Percentiles rank a stretch among this genome's conserved stretches.
Evolutionary conservation across 768 basidiomycete genomes (phyloP).

Genomic region (Trametes punicea): DNA sequence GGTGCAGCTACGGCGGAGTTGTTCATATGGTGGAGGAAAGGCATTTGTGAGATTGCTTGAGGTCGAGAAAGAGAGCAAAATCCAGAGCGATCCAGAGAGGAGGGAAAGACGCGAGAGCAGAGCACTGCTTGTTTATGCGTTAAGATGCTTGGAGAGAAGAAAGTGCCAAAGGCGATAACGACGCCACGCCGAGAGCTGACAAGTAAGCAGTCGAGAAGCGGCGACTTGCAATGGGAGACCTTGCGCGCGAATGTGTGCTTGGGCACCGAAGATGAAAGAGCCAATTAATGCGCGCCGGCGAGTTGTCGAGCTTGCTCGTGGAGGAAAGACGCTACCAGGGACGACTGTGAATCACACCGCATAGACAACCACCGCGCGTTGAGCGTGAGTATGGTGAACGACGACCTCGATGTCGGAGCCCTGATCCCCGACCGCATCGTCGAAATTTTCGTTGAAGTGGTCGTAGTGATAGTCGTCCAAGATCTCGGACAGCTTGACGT

Average conservation of each 20-base stretch:
- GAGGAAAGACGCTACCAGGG: not conserved
- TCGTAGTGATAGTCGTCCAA: conserved; percentile 6
- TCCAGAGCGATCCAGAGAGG: not conserved
- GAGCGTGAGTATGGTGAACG: not conserved
- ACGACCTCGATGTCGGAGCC: not conserved
- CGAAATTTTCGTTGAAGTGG: not conserved
- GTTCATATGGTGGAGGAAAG: too few species aligned
- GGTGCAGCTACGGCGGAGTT: not conserved
- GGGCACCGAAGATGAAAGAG: not conserved
- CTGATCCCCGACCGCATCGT: not conserved
- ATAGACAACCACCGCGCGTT: not conserved
- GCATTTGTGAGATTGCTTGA: not conserved
- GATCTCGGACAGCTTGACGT: conserved; percentile 1
- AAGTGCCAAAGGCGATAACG: not conserved
- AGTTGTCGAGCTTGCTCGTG: not conserved
- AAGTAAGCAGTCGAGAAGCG: not conserved
- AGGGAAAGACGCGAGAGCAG: not conserved
- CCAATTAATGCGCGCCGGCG: not conserved
- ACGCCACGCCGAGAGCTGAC: not conserved
- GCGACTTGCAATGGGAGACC: not conserved
- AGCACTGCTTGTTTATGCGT: not conserved
- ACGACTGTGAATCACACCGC: not conserved
- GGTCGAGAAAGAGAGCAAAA: not conserved
- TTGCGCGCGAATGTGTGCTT: not conserved
- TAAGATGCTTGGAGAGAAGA: not conserved